Conservation (phyloP, 2,329 filamentous ascomycete species). For the Didymella sp. region DNA sequence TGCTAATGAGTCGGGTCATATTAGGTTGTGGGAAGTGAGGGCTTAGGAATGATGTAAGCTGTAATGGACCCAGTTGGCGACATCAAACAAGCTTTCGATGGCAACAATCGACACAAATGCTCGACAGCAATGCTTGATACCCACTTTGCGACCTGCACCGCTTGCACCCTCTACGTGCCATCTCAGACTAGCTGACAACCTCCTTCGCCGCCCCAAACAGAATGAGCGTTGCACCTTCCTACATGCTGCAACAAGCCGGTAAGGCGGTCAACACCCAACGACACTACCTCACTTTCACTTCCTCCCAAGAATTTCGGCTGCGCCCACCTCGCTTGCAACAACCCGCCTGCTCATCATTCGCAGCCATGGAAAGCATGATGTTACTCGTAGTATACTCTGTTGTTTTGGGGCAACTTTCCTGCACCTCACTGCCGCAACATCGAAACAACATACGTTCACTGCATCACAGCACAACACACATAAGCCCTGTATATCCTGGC, state of each 20-base stretch:
- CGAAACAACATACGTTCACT: conserved; percentile 16
- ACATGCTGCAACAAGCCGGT: conserved; percentile 5
- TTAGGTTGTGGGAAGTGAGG: conserved; percentile 80
- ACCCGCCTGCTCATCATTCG: neutral
- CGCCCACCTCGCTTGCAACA: neutral
- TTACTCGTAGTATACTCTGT: neutral
- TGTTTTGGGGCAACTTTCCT: neutral
- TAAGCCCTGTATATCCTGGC: conserved; percentile 26
- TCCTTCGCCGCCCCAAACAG: neutral
- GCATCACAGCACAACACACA: conserved; percentile 31
- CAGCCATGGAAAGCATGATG: conserved; percentile 2
- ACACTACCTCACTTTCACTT: conserved; percentile 1
- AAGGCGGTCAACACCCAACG: neutral
- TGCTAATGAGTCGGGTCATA: conserved; percentile 86
- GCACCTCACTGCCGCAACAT: neutral
- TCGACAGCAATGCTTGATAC: neutral
- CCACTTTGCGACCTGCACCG: too few relatives aligned
- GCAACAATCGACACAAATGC: neutral
- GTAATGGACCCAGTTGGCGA: neutral
- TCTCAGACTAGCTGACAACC: neutral
- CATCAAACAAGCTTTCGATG: neutral
- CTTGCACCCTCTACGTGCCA: neutral
- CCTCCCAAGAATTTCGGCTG: neutral
- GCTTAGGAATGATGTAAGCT: conserved; percentile 21
- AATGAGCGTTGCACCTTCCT: neutral